These are phyloP conservation scores for Leccinellum rugosiceps DNA, from an alignment of 768 basidiomycete genomes.

Conservation along the genomic window DNA sequence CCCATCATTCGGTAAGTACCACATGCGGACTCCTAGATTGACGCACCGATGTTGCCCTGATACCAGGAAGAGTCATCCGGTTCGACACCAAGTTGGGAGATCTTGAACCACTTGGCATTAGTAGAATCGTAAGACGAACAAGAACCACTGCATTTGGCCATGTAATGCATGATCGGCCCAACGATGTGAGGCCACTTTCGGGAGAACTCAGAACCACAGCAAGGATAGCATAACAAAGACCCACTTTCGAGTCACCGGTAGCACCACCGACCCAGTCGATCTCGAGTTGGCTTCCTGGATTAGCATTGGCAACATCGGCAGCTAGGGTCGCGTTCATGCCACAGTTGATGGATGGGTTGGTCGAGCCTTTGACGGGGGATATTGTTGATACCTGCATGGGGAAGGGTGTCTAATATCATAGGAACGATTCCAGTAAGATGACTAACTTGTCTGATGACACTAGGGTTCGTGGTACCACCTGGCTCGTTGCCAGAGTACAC, in stretches of 20 bases:
- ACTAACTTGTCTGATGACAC: constrained; percentile 43
- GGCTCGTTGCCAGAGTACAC: constrained; percentile 30
- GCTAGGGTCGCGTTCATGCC: constrained; percentile 53
- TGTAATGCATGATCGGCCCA: constrained; percentile 72
- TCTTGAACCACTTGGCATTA: constrained; percentile 72
- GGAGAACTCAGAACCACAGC: not conserved
- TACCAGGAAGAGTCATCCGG: constrained; percentile 41
- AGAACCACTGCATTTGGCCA: constrained; percentile 55
- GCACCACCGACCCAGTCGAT: constrained; percentile 52
- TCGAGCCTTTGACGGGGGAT: constrained; percentile 53
- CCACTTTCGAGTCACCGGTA: constrained; percentile 36
- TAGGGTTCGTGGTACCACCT: constrained; percentile 32
- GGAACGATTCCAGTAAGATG: not conserved
- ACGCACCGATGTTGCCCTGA: constrained; percentile 49
- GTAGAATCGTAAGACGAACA: constrained; percentile 60
- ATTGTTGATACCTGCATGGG: constrained; percentile 32
- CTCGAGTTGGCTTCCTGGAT: constrained; percentile 52
- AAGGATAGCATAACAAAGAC: constrained; percentile 4
- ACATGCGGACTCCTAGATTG: not conserved
- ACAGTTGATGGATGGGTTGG: constrained; percentile 56
- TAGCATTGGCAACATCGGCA: constrained; percentile 47
- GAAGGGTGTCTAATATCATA: not conserved
- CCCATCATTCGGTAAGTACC: not conserved
- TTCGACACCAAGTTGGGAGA: constrained; percentile 48
- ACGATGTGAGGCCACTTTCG: constrained; percentile 51